Base-by-base conservation (phyloP, 176 grass and related monocot genomes). In the Cenchrus americanus region DNA sequence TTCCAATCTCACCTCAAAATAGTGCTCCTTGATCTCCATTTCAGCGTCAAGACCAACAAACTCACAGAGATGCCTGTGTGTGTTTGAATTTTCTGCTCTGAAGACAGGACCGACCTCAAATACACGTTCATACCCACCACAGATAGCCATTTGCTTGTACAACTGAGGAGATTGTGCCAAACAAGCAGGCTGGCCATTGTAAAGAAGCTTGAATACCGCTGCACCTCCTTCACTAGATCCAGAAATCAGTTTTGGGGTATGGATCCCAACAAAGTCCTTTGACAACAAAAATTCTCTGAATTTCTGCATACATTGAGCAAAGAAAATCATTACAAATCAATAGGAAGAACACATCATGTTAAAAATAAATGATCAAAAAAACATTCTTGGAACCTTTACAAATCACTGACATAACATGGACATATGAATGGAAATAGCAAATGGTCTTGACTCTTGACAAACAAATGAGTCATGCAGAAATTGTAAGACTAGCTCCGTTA, bases 171-270 rank as follows among this genome's bases (percentile, higher is more conserved):
- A 99, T 21, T 99, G 96, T 9, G 96, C 91, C 73, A 99, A 85
- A 69, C 96, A 99, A 75, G 96, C 96, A 63, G 91, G 93, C 49
- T 96, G 96, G 1, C 93, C 96, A 82, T 94, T 99, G 83, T 96
- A 94, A 48, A 69, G 9, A 51, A 81, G 64, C 78, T 81, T 98
- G 83, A 98, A 98, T 80, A 98, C 96, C 77, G 96, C 89, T 27
- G 96, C 96, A 78, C 96, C 96, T 23, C 96, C 96, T 87, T 98
- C 96, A 60, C 96, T 98, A 64, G 96, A 91, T 70, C 93, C 96
- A 65, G 69, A 92, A 73, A 66, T 61, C 40, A 95, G 69, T 53
- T 95, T 95, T 68, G 96, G 96, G 48, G 80, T 94, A 83, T 98
- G 93, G 41, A 98, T 92, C 14, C 93, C 91, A n/a, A 94, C 86